phyloP scores from a whole-genome alignment of 1,284 basidiomycete species.

The Amylostereum areolatum region DNA sequence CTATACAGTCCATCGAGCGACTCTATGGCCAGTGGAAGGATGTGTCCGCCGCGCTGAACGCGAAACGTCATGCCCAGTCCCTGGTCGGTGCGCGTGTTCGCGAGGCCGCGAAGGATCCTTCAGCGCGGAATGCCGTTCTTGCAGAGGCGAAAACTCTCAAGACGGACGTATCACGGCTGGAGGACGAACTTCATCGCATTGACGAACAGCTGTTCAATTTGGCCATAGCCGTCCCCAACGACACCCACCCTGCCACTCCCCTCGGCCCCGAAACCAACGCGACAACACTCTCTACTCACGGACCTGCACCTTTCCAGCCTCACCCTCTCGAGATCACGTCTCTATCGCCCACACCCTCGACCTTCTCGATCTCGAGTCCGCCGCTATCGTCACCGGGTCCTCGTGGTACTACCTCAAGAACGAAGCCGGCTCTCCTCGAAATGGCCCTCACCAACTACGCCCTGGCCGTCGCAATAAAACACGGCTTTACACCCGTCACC shows the following conservation, averaged over 20 bases:
- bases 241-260: slow-evolving; percentile 74
- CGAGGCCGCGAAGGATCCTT: slow-evolving; percentile 33
- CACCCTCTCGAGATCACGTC: slow-evolving; percentile 67
- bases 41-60: slow-evolving; percentile 43
- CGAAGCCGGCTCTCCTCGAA: slow-evolving; percentile 83
- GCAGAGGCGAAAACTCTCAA: slow-evolving; percentile 60
- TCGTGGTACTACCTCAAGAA: slow-evolving; percentile 91
- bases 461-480: slow-evolving; percentile 64
- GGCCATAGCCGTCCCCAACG: slow-evolving; percentile 78
- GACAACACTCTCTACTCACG: slow-evolving; percentile 57
- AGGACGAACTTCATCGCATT: slow-evolving; percentile 39
- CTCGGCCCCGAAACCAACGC: slow-evolving; percentile 74
- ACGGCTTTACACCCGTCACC: slow-evolving; percentile 76
- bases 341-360: slow-evolving; percentile 58
- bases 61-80: slow-evolving; percentile 51
- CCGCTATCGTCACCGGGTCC: slow-evolving; percentile 72
- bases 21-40: slow-evolving; percentile 55
- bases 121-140: slow-evolving; percentile 39
- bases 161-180: slow-evolving; percentile 47
- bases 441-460: slow-evolving; percentile 87
- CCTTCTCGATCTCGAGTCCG: slow-evolving; percentile 77
- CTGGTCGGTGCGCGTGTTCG: slow-evolving; percentile 52
- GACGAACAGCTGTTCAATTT: slow-evolving; percentile 55
- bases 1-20: slow-evolving; percentile 49
- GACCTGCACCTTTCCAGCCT: slow-evolving; percentile 48